Base-by-base conservation (phyloP, 306 rosid species). In the Citrullus mucosospermus region DNA sequence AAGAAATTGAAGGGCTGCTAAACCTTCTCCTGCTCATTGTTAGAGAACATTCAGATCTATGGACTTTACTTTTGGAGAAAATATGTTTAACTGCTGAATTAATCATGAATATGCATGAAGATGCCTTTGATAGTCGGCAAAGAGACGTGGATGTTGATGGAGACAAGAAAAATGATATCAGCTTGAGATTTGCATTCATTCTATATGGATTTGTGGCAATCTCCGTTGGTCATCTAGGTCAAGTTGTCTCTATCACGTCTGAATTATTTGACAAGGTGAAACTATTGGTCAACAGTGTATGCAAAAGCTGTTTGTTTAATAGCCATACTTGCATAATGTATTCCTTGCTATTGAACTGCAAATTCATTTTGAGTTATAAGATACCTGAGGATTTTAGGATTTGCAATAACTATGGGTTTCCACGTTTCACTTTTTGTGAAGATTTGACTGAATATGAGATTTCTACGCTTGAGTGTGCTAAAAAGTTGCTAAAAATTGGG, bases 311-410 rank as follows among this genome's bases (percentile, higher is more conserved):
- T 82, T 78, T 83, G 76, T 74, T 82, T 69, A 89, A 84, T 70
- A 55, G 86, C 77, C 84, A 79, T 81, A 84, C 84, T 61, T 65
- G 39, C 61, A 73, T 84, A 78, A 61, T 73, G 38, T 86, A 80
- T 86, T 84, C 86, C 75, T 70, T 91, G 34, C 80, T 89, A 70
- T 78, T 89, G 83, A 84, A 83, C 77, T 78, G 75, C 59, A 84
- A 44, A 53, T 76, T 77, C 63, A 59, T 89, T 78, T 89, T 89
- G 87, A 85, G 83, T 79, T 80, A 81, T 77, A 22, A 69, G 76
- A 48, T 56, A 22, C 68, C 82, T 36, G 89, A 73, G 78, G 84
- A 51, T 51, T 62, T 80, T 63, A 84, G 69, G 78, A 76, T 53
- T 55, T 32, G 58, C 34, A 28, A 7, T 32, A 30, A 20, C 15